Conservation (phyloP, 352 stramenopile species). For the Globisporangium solare region DNA sequence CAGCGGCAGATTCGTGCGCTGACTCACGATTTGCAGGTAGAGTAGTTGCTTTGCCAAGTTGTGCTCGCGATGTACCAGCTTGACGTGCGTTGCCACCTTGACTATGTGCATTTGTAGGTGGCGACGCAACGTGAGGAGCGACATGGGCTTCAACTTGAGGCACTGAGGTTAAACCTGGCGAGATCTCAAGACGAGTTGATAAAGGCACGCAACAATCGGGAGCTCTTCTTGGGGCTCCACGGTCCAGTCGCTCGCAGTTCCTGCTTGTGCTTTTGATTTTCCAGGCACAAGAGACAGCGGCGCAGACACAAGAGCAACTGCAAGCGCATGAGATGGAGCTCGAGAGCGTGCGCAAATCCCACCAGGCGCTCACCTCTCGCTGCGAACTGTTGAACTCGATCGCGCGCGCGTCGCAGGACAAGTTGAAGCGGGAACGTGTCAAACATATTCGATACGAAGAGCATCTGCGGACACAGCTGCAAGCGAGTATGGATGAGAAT, state of each 20-base stretch:
- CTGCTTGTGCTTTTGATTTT: background rate
- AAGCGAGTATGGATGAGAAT: conserved; percentile 47
- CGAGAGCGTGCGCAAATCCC: conserved; percentile 24
- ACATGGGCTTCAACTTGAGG: conserved; percentile 13
- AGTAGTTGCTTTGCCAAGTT: too few relatives aligned
- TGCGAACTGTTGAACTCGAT: conserved; percentile 59
- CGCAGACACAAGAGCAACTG: conserved; percentile 21
- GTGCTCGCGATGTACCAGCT: background rate
- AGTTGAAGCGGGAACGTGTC: conserved; percentile 41
- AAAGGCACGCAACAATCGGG: conserved; percentile 7
- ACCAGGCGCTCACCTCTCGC: conserved; percentile 32
- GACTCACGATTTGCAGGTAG: conserved; percentile 6
- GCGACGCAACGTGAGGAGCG: conserved; percentile 14
- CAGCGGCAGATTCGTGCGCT: conserved; percentile 1
- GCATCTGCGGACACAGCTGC: conserved; percentile 37
- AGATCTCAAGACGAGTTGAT: conserved; percentile 9
- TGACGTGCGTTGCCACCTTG: background rate
- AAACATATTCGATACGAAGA: conserved; percentile 47
- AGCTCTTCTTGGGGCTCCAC: background rate
- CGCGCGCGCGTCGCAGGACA: conserved; percentile 49
- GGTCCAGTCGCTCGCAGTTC: background rate
- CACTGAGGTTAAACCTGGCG: conserved; percentile 15
- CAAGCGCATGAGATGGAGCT: conserved; percentile 33
- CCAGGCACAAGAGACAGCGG: conserved; percentile 21
- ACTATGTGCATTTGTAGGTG: conserved; percentile 5